These are phyloP conservation scores for Aspergillus caelatus DNA, from an alignment of 2,329 filamentous ascomycete genomes.

Conservation along the genomic window DNA sequence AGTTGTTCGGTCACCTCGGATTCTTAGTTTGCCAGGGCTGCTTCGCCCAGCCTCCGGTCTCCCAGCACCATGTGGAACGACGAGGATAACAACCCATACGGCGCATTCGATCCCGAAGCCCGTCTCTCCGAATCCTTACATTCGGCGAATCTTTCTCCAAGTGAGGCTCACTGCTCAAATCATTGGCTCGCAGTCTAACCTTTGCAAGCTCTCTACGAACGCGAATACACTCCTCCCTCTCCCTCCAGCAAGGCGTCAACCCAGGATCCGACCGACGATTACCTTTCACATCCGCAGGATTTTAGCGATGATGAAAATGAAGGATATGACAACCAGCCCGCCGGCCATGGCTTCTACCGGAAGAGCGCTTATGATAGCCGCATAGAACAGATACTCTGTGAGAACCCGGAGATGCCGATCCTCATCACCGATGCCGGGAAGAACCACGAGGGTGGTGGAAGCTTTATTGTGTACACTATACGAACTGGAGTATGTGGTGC, in stretches of 20 bases:
- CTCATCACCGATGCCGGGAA: conserved; percentile 94
- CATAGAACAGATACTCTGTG: conserved; percentile 96
- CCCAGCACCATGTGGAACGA: conserved; percentile 86
- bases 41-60: conserved; percentile 17
- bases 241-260: conserved; percentile 73
- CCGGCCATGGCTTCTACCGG: conserved; percentile 53
- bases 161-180: conserved; percentile 50
- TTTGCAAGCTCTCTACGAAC: conserved; percentile 58
- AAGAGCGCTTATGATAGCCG: conserved; percentile 91
- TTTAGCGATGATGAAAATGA: conserved; percentile 62
- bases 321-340: conserved; percentile 53
- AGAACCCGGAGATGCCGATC: conserved; percentile 87
- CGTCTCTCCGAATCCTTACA: conserved; percentile 71
- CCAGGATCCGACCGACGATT: conserved; percentile 62
- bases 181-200: conserved; percentile 16
- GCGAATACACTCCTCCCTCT: conserved; percentile 66
- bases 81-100: conserved; percentile 98
- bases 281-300: conserved; percentile 54
- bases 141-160: conserved; percentile 49
- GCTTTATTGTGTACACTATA: conserved; percentile 97
- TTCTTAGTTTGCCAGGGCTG: conserved; percentile 17
- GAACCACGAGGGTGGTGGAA: conserved; percentile 85
- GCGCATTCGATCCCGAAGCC: conserved; percentile 87
- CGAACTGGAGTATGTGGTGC: conserved; percentile 75
- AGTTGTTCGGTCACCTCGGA: background rate